Base-by-base conservation (phyloP, 179 eudicot species). In the Silene noctiflora region DNA sequence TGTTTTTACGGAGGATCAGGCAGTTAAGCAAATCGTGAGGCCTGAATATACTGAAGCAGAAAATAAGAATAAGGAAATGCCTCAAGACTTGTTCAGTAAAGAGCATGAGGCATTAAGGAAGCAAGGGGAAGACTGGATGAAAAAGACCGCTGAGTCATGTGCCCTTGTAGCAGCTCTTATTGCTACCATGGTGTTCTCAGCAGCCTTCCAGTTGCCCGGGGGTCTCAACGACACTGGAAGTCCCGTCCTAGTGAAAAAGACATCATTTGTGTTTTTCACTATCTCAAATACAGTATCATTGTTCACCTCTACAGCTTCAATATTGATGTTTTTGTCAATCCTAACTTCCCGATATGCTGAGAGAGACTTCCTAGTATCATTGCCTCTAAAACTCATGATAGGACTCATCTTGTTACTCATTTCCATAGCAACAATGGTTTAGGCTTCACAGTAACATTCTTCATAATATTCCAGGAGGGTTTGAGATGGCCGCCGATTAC, bases 281-380 rank as follows among this genome's bases (percentile, higher is more conserved):
- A 31, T 75, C 13, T 63, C 25, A 2, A 75, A 75, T 48, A 71
- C 71, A 20, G 20, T 75, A 10, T 75, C 77, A 5, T 64, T 75
- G n/a, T 75, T 63, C 77, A 75, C 42, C 31, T 83, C 58, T 2
- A 24, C 68, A 10, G 2, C 68, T 64, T 2, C 68, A 27, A 64
- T 64, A 64, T 27, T 64, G 17, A 55, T 80, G 81, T 77, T 75
- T 77, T 66, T 83, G 64, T 69, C 79, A 3, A 80, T 83, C 48
- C 75, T 83, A 3, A 83, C 81, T 8, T 75, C 83, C 1, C 77
- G 81, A 1, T 83, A 80, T 70, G 83, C 83, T 17, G 83, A 83
- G 51, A 33, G 71, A 6, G 86, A 83, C 62, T 83, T 79, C 20
- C 73, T 74, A 0, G 48, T 33, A 56, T 73, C 86, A 0, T 77